Conservation (phyloP, 345 rosid genomes). For the Theobroma cacao region DNA sequence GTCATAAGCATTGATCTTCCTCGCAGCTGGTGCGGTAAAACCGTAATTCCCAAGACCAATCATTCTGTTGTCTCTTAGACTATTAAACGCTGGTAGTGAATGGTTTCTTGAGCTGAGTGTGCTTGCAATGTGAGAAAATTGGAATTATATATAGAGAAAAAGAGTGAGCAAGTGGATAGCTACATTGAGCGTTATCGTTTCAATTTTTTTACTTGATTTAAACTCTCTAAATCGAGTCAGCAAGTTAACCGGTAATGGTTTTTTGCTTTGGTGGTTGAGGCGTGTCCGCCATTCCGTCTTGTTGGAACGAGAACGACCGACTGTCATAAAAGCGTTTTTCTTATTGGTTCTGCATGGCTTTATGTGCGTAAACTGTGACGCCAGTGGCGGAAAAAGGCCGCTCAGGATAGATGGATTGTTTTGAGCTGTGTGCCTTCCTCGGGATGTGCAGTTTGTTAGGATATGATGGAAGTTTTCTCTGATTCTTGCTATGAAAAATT, state of each 20-base stretch:
- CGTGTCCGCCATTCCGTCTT: neutral
- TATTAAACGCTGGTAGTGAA: neutral
- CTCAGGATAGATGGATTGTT: neutral
- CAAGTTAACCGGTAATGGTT: neutral
- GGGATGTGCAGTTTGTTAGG: constrained; percentile 22
- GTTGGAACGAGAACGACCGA: neutral
- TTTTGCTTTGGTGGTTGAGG: neutral
- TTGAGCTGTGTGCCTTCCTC: constrained; percentile 31
- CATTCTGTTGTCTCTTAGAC: constrained; percentile 1
- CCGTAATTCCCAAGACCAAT: constrained; percentile 17
- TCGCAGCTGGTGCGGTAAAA: constrained; percentile 9
- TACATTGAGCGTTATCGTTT: constrained; percentile 21
- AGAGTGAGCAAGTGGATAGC: constrained; percentile 15
- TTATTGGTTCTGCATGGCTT: neutral
- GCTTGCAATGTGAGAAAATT: neutral
- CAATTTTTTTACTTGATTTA: neutral
- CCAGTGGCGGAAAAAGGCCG: too few relatives aligned
- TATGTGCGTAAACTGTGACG: neutral
- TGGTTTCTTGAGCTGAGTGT: neutral
- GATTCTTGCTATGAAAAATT: too few relatives aligned
- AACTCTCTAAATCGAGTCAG: neutral
- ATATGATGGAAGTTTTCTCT: neutral
- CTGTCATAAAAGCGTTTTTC: neutral
- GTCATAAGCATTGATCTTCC: constrained; percentile 41
- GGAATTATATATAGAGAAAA: constrained; percentile 15